Evolutionary conservation across 1,139 yeast species (phyloP), one percentile per base, ranked within the genome.

Genomic region (Pichiaceae sp.): DNA sequence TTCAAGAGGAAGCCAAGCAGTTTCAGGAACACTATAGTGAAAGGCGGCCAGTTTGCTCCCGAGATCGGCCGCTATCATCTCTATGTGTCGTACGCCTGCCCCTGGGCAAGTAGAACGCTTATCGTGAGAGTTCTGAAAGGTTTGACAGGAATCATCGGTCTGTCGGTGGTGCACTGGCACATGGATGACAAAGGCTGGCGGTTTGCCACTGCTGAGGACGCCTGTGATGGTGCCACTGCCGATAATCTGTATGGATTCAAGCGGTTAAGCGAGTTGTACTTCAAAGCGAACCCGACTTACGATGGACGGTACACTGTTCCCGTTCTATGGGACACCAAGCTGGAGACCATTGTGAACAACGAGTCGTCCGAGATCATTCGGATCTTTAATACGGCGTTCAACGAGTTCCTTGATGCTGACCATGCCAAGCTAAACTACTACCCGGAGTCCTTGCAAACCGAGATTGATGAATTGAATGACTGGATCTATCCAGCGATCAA

Each of bases 61-160:
- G 96, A 85, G 52, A 70, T 72, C 35, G 75, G 75, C 43, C 70
- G 97, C 50, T 89, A 89, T 57, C 96, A 89, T 61, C 71, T 89
- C 42, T 89, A 85, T 52, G 94, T 87, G 17, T 80, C 93, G 1
- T 64, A 68, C 37, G 96, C 96, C 2, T 89, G 97, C 61, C 97
- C 97, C 3, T 89, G 96, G 86, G 97, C 97, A 1, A 95, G 86
- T 55, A 72, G 97, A 44, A 76, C 93, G 0, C 65, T 89, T 47
- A 79, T 87, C 41, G 70, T 81, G 6, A 65, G 96, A 37, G 61
- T 70, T n/a, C 67, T 89, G 47, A 87, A 87, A 63, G 96, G 96
- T 2, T 67, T 91, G 46, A 62, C 72, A 7, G 68, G 71, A 17
- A 58, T 69, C n/a, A 75, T 79, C 42, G 73, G 77, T 2, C 72